Base-by-base conservation (phyloP, 257 asterid species). In the Avicennia marina region DNA sequence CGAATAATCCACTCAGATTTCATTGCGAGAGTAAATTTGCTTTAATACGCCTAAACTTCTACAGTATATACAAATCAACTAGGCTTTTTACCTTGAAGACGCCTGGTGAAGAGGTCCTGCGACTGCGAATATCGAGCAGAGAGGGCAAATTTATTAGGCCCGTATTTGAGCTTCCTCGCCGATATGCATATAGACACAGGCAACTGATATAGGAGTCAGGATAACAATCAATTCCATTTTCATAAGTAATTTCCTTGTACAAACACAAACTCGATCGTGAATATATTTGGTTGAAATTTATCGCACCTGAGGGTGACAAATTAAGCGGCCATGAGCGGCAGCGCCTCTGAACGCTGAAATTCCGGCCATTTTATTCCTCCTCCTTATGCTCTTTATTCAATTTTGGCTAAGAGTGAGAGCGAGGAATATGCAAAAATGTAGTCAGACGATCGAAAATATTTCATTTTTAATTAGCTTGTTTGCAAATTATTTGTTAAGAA, bases 121-220 rank as follows among this genome's bases (percentile, higher is more conserved):
- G 89, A 60, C 78, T 77, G 97, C 9, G 96, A 73, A 69, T 88
- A 83, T 32, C 90, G 85, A 62, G 96, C 90, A 24, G 42, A 50
- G 51, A 79, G 13, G 49, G 69, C 29, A 24, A 76, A 69, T 32
- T 63, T 72, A 40, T 34, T 64, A 38, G 67, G 56, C 20, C 60
- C 66, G 44, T 43, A 58, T 9, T n/a, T 66, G 57, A 62, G 67
- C 65, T 73, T 81, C 65, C 63, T 64, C 4, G 60, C 63, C 31
- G 79, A 68, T 20, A 57, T 32, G 63, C 69, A 59, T 16, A 58
- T 24, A 39, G 79, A 56, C 21, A 68, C 60, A 4, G 95, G 87
- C 49, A 77, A 32, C 94, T 88, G 74, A 55, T 5, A 24, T 11
- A 41, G 2, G 4, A 46, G 61, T 29, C 40, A 50, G 18, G 7